A percentile compares a stretch with the other conserved stretches of the same genome.
phyloP scores from a whole-genome alignment of 352 stramenopile species.

The Globisporangium ultimum region DNA sequence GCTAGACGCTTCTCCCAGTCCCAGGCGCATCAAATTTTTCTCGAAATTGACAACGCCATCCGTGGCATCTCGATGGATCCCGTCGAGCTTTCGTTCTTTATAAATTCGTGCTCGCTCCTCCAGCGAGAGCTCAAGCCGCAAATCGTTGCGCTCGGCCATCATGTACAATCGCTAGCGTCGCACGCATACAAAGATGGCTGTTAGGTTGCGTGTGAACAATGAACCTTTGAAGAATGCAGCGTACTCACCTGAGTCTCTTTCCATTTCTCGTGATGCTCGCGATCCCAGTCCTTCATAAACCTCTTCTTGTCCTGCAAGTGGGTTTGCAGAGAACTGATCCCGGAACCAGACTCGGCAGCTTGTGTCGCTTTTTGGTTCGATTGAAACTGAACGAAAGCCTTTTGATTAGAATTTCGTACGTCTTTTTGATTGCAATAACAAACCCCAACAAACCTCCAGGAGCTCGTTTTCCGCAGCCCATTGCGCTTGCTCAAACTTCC shows the following conservation, averaged over 20 bases:
- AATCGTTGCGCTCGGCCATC: slow-evolving; percentile 40
- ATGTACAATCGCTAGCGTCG: slow-evolving; percentile 23
- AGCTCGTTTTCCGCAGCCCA: slow-evolving; percentile 51
- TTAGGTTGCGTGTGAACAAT: background rate
- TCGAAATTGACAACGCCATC: slow-evolving; percentile 55
- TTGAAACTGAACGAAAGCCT: slow-evolving; percentile 21
- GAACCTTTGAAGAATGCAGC: background rate
- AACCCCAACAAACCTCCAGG: slow-evolving; percentile 22
- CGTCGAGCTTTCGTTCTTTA: slow-evolving; percentile 18
- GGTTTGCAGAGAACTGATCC: slow-evolving; percentile 27
- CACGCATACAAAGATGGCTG: background rate
- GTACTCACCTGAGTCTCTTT: slow-evolving; percentile 43
- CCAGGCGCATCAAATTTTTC: slow-evolving; percentile 60
- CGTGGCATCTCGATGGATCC: slow-evolving; percentile 35
- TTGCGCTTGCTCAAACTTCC: slow-evolving; percentile 57
- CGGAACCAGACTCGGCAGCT: slow-evolving; percentile 16
- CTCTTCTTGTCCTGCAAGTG: slow-evolving; percentile 57
- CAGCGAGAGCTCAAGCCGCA: slow-evolving; percentile 60
- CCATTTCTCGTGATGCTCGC: slow-evolving; percentile 49
- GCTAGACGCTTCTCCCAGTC: slow-evolving; percentile 20
- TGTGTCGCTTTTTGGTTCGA: slow-evolving; percentile 21
- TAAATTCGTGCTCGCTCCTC: slow-evolving; percentile 39
- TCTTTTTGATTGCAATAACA: background rate
- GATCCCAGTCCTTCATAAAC: slow-evolving; percentile 65
- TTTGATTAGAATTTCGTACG: background rate